phyloP scores from a whole-genome alignment of 352 stramenopile genomes.

The Thalassiosira livingstoniorum region DNA sequence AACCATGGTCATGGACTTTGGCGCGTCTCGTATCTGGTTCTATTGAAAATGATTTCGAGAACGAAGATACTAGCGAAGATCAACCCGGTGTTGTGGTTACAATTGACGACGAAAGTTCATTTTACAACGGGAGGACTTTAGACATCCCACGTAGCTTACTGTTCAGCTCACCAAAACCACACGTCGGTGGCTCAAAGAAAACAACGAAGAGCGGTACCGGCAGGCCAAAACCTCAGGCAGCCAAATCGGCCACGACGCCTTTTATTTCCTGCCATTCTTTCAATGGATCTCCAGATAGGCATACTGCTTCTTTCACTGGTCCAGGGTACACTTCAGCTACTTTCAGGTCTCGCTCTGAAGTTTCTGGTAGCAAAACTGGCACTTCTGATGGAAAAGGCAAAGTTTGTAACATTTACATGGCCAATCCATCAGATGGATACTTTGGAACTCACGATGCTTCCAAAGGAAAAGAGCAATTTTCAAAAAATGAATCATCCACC shows the following conservation, averaged over 20 bases:
- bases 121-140: slow-evolving; percentile 1
- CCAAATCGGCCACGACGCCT: background rate
- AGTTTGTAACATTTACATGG: background rate
- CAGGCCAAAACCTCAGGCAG: background rate
- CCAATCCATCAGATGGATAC: slow-evolving; percentile 1
- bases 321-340: too few relatives aligned
- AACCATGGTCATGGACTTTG: background rate
- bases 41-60: background rate
- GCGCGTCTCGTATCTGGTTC: background rate
- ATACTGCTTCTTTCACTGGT: background rate
- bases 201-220: background rate
- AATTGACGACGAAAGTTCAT: background rate
- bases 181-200: background rate
- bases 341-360: background rate
- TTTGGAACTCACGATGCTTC: background rate
- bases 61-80: background rate
- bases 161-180: background rate
- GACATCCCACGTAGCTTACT: background rate
- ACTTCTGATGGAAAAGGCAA: background rate
- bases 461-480: too few relatives aligned
- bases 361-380: background rate
- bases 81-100: background rate
- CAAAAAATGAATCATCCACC: too few relatives aligned
- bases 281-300: background rate
- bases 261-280: too few relatives aligned